phyloP scores from a whole-genome alignment of 495 filamentous ascomycete genomes.

The Symbiotaphrina buchneri region DNA sequence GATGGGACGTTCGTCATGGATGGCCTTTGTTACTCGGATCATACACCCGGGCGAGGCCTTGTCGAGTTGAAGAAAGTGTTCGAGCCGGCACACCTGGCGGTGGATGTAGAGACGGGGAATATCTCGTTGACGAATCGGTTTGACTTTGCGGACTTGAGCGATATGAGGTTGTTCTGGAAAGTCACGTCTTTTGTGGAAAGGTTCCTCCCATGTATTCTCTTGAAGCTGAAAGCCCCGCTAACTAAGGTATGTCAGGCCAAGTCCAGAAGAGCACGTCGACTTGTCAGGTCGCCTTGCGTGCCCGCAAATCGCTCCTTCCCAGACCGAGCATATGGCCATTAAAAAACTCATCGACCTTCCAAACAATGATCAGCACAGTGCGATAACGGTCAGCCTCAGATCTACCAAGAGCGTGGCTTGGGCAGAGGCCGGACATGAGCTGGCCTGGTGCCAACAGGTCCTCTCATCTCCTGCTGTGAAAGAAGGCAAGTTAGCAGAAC shows the following conservation, averaged over 20 bases:
- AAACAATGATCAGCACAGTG: conserved; percentile 7
- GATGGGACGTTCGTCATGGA: conserved; percentile 45
- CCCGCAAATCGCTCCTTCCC: too few relatives aligned
- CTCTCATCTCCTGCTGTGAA: conserved; percentile 7
- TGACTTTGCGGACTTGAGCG: conserved; percentile 26
- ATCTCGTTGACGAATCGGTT: conserved; percentile 27
- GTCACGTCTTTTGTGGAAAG: too few relatives aligned
- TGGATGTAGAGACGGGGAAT: conserved; percentile 8
- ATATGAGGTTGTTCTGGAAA: conserved; percentile 14
- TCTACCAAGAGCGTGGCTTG: conserved; percentile 10
- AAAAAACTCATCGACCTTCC: conserved; percentile 8
- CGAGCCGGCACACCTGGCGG: conserved; percentile 22
- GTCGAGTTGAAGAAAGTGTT: conserved; percentile 37
- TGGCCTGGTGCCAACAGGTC: conserved; percentile 13
- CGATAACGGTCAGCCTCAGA: conserved; percentile 14
- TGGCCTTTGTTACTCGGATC: conserved; percentile 32
- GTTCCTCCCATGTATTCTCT: too few relatives aligned
- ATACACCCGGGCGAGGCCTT: conserved; percentile 33
- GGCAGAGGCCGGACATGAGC: conserved; percentile 13
- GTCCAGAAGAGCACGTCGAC: too few relatives aligned
- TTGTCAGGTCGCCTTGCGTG: too few relatives aligned
- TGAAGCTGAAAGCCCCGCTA: too few relatives aligned
- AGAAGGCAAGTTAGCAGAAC: conserved; percentile 4
- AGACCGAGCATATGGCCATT: too few relatives aligned
- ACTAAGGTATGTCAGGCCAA: too few relatives aligned